Percentiles rank a stretch among this genome's conserved stretches.
Evolutionary conservation across 805 yeast species (phyloP).

Genomic region (Kodamaea sagamina): DNA sequence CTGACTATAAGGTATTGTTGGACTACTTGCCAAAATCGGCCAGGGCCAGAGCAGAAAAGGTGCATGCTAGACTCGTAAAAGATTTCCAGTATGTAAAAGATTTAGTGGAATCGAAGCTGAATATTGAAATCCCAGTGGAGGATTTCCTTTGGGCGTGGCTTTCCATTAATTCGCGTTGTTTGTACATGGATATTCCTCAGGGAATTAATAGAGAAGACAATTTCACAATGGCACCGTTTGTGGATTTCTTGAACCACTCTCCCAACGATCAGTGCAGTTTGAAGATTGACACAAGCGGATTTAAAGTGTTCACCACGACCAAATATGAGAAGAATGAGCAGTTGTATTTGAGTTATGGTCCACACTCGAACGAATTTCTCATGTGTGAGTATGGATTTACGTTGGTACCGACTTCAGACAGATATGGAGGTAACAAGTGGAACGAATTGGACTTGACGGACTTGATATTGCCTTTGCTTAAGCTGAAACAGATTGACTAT

Average conservation of each 20-base stretch:
- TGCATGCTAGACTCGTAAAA: constrained; percentile 40
- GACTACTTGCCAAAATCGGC: constrained; percentile 49
- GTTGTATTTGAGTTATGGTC: constrained; percentile 76
- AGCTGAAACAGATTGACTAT: constrained; percentile 41
- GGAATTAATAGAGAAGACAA: constrained; percentile 56
- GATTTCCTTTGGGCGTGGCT: constrained; percentile 68
- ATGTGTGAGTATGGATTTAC: constrained; percentile 87
- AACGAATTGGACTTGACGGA: constrained; percentile 66
- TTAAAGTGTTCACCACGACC: constrained; percentile 46
- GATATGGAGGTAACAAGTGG: constrained; percentile 54
- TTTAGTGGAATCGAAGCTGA: constrained; percentile 20
- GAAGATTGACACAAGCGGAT: constrained; percentile 48
- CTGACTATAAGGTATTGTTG: constrained; percentile 29
- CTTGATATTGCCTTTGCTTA: constrained; percentile 38
- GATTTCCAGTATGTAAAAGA: constrained; percentile 47
- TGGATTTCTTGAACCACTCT: constrained; percentile 83
- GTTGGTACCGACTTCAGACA: constrained; percentile 25
- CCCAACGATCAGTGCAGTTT: constrained; percentile 55
- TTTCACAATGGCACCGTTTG: constrained; percentile 88
- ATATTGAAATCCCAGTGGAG: neutral
- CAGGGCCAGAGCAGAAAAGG: constrained; percentile 39
- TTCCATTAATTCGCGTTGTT: constrained; percentile 87
- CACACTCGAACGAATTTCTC: constrained; percentile 82
- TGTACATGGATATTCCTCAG: constrained; percentile 69
- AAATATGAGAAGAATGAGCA: constrained; percentile 50